Evolutionary conservation across 2,329 filamentous ascomycete species (phyloP), one percentile per base, ranked within the genome.

Genomic region (Lojkania enalia): DNA sequence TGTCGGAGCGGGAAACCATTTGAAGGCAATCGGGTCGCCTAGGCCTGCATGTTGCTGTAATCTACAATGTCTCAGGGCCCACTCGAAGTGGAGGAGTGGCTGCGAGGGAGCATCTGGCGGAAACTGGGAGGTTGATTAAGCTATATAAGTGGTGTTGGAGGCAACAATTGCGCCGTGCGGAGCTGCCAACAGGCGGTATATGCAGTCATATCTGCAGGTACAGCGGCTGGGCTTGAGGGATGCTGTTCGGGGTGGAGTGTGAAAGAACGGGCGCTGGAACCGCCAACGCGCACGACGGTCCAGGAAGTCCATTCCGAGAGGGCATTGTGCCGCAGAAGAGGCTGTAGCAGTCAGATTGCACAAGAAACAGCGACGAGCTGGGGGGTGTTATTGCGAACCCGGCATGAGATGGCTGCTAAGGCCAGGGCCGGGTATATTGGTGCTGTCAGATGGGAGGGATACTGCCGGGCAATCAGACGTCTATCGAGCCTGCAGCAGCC

Each of bases 191-290:
- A 41, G 27, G 52, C 51, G 48, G 48, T 37, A 48, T 42, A 48
- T 52, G 57, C 51, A 51, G 52, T 54, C 55, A 51, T 45, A 44
- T 55, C 55, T 60, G 55, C 56, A 59, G 59, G 60, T 58, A 60
- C 58, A 38, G 49, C 43, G 51, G 51, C 49, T 32, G 49, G 39
- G 36, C 44, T n/a, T 30, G 40, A 48, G 44, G 32, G 37, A 40
- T 31, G 19, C 39, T 35, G 41, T 15, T 36, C 35, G 20, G 41
- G 30, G 36, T 42, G 44, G 37, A 55, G 47, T 45, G 46, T 27
- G 48, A 42, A 39, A 38, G 32, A 33, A 21, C 32, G 47, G 39
- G 39, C 37, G 44, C 47, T 46, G 48, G 35, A 30, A 36, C 44
- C 23, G 49, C 41, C 49, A 38, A 29, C 25, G 40, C 16, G 30